These are phyloP conservation scores for Fusarium virguliforme DNA, from an alignment of 2,329 filamentous ascomycete species.

Conservation along the genomic window DNA sequence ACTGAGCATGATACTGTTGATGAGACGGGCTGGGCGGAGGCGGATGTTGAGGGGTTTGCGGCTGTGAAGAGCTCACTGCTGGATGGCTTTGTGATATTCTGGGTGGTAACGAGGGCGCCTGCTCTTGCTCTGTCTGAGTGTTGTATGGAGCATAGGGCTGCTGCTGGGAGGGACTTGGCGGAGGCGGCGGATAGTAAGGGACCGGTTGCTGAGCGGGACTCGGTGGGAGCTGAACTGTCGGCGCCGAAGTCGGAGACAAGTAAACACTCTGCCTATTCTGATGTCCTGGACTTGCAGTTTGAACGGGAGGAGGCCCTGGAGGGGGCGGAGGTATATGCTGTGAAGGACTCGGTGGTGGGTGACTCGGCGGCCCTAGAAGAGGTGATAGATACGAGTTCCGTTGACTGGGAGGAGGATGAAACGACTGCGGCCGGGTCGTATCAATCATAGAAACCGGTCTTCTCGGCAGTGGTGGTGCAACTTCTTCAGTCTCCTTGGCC, in stretches of 20 bases:
- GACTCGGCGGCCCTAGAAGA: background rate
- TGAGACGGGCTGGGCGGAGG: constrained; percentile 2
- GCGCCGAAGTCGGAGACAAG: background rate
- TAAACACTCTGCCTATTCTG: background rate
- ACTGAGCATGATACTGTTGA: background rate
- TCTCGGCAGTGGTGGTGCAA: constrained; percentile 29
- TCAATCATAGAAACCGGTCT: constrained; percentile 27
- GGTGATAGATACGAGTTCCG: constrained; percentile 13
- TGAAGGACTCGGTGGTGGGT: constrained; percentile 3
- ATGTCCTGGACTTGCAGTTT: background rate
- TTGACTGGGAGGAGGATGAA: constrained; percentile 14
- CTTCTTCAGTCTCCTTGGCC: constrained; percentile 8
- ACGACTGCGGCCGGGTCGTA: background rate
- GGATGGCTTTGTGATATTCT: no score
- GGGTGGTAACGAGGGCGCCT: no score
- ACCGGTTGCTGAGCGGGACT: no score
- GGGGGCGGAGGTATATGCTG: constrained; percentile 14
- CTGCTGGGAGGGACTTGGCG: no score
- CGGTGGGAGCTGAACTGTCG: background rate
- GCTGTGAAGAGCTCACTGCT: background rate
- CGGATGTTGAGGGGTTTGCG: constrained; percentile 2
- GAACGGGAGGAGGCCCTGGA: constrained; percentile 26
- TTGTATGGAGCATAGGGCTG: no score
- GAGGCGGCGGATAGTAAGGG: no score
- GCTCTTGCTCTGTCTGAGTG: no score